A percentile compares a stretch with the other conserved stretches of the same genome.
These are phyloP conservation scores for Wickerhamiella siamensis DNA, from an alignment of 805 yeast species.

Conservation along the genomic window DNA sequence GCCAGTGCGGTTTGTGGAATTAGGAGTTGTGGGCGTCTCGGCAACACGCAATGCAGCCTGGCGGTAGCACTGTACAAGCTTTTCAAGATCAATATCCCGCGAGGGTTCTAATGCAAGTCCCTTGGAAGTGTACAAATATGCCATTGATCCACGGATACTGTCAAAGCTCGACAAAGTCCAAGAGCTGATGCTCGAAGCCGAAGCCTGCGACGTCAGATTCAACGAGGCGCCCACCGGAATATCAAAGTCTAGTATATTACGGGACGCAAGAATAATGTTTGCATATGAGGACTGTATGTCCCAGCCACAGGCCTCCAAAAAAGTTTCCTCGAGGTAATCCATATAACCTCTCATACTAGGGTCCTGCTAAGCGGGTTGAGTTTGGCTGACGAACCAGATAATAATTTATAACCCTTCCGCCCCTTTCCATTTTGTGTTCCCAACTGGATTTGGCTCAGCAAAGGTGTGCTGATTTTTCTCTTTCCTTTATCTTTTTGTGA, in stretches of 20 bases:
- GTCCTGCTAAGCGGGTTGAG: too few species aligned
- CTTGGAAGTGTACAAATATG: conserved; percentile 61
- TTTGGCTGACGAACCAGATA: too few species aligned
- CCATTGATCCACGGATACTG: conserved; percentile 62
- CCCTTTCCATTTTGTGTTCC: neutral
- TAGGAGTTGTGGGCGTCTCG: neutral
- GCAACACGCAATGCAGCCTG: conserved; percentile 2
- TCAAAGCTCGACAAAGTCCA: conserved; percentile 52
- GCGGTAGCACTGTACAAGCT: conserved; percentile 16
- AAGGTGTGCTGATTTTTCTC: neutral
- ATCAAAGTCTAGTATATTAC: conserved; percentile 49
- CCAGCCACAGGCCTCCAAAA: conserved; percentile 62
- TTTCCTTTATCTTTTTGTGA: too few species aligned
- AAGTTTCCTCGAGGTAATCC: conserved; percentile 71
- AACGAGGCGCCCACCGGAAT: conserved; percentile 55
- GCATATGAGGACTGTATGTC: conserved; percentile 64
- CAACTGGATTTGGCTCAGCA: neutral
- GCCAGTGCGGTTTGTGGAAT: neutral
- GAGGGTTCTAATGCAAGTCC: conserved; percentile 36
- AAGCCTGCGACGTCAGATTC: conserved; percentile 54
- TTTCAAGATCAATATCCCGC: conserved; percentile 10
- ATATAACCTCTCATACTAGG: conserved; percentile 57
- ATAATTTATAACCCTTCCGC: neutral
- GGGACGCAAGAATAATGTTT: conserved; percentile 32
- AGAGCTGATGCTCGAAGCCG: conserved; percentile 57